Conservation (phyloP, 805 yeast species). For the Scheffersomyces coipomensis region DNA sequence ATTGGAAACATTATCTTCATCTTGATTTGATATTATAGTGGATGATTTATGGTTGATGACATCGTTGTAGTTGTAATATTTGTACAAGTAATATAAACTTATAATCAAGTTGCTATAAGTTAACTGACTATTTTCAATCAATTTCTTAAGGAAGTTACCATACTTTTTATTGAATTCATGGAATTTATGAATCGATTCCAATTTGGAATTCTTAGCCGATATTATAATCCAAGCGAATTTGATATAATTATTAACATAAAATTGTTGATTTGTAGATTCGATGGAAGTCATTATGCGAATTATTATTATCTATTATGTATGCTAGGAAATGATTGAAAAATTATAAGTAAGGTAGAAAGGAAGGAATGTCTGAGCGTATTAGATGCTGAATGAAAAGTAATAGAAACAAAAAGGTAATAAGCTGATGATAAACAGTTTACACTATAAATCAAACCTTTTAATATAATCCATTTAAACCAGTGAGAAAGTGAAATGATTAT, state of each 20-base stretch:
- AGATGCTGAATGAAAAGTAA: too few species aligned
- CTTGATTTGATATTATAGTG: background rate
- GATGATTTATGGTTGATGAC: conserved; percentile 3
- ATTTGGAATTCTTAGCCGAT: background rate
- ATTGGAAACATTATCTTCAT: background rate
- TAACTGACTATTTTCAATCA: conserved; percentile 17
- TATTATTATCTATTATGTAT: too few species aligned
- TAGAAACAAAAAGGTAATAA: too few species aligned
- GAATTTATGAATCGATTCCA: background rate
- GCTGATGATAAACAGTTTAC: too few species aligned
- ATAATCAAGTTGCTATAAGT: conserved; percentile 19
- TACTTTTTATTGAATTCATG: conserved; percentile 5
- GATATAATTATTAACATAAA: conserved; percentile 5
- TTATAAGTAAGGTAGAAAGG: too few species aligned
- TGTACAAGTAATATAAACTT: conserved; percentile 22
- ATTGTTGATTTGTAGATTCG: conserved; percentile 5
- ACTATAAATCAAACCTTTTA: too few species aligned
- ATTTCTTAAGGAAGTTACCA: conserved; percentile 5
- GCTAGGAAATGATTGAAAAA: too few species aligned
- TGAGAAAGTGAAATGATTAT: too few species aligned
- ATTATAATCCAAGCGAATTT: conserved; percentile 4
- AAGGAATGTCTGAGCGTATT: too few species aligned
- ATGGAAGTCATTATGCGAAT: too few species aligned
- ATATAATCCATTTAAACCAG: too few species aligned
- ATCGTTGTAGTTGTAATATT: conserved; percentile 12